Evolutionary conservation across 2,329 filamentous ascomycete genomes (phyloP), one percentile per base, ranked within the genome.

Genomic region (Neonectria ditissima): DNA sequence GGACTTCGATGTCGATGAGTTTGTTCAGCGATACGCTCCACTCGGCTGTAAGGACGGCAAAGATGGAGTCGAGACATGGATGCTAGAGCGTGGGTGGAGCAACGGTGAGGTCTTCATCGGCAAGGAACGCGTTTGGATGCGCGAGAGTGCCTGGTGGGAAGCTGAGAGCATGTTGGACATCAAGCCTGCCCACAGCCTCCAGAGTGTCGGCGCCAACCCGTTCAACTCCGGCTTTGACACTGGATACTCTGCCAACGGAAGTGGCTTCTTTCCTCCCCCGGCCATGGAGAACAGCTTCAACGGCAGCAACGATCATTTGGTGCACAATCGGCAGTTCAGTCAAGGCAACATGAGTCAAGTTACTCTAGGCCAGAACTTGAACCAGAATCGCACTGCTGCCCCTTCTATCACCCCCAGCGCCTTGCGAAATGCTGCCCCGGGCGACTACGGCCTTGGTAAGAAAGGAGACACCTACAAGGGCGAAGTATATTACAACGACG

Each of bases 91-190:
- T 62, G 96, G 96, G 1, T 99, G 96, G 96, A 97, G 93, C 80
- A 99, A 99, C 71, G 96, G 96, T 41, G 96, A 98, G 80, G 94
- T 98, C 2, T 89, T 97, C 5, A 84, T 98, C 32, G 96, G 96
- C 59, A 90, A 89, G 62, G 94, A 98, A 78, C 92, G 96, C 32
- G 89, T 99, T 44, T 99, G 96, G 96, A 94, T 98, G 83, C 89
- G 95, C 53, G 96, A 99, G 79, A 86, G 83, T 61, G 92, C 94
- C 2, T 99, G 96, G 95, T 98, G 95, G 95, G 95, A 98, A 79
- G 95, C 94, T 5, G 96, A 99, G 80, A 92, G 88, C 65, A 97
- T 97, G 92, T 89, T 98, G 28, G 96, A 99, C 74, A 84, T 97
- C 72, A 95, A 96, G 79, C 88, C 90, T 1, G 83, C 86, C 56